Conservation (phyloP, 805 yeast species). For the Starmera amethionina region DNA sequence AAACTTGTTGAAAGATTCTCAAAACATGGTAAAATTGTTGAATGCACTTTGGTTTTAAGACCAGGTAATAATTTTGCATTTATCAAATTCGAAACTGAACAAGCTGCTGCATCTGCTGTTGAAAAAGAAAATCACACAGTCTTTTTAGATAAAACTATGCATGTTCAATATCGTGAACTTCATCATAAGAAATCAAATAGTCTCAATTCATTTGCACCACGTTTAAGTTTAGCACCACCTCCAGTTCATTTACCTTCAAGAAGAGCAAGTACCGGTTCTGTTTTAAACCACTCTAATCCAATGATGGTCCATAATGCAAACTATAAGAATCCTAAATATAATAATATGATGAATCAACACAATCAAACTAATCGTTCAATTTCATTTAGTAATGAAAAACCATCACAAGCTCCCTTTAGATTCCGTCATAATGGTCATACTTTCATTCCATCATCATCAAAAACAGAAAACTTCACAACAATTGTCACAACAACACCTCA, state of each 20-base stretch:
- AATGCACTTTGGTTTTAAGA: conserved; percentile 44
- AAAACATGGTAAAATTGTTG: conserved; percentile 55
- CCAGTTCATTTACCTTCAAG: conserved; percentile 56
- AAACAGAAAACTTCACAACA: neutral
- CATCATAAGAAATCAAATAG: conserved; percentile 20
- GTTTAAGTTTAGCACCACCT: conserved; percentile 64
- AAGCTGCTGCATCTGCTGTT: conserved; percentile 79
- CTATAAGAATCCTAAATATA: neutral
- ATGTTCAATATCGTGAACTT: conserved; percentile 73
- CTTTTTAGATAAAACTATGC: conserved; percentile 65
- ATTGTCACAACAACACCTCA: neutral
- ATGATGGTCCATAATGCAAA: neutral
- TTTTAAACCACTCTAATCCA: conserved; percentile 1
- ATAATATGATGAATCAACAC: neutral
- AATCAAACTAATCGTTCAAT: conserved; percentile 9
- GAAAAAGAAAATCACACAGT: conserved; percentile 78
- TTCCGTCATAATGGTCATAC: conserved; percentile 2
- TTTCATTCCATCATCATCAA: neutral
- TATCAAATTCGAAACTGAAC: conserved; percentile 51
- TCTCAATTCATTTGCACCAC: conserved; percentile 21
- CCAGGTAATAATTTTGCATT: conserved; percentile 58
- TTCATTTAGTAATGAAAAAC: conserved; percentile 10
- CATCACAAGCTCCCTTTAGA: neutral
- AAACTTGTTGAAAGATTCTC: conserved; percentile 50
- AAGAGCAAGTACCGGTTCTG: conserved; percentile 25